Evolutionary conservation across 140 eudicot genomes (phyloP), one percentile per base, ranked within the genome.

Genomic region (Erigeron philadelphicus): DNA sequence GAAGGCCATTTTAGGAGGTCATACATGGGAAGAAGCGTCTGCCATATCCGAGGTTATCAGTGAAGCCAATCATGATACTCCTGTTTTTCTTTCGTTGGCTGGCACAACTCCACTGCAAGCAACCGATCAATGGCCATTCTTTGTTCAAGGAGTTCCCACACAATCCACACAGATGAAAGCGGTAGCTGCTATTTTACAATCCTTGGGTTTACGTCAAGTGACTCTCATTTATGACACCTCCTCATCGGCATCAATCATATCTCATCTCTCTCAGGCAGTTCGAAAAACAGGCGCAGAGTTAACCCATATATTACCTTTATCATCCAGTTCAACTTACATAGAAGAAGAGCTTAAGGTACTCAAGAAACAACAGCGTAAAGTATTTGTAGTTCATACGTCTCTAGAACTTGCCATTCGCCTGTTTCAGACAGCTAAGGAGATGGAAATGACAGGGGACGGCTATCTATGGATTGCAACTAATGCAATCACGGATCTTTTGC

Each of bases 401-500:
- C 4, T 87, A 9, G 75, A 72, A 13, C 66, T 81, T 9, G 95
- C 78, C 0, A 18, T 71, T 31, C 73, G 52, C 18, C 49, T 87
- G 11, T 87, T 84, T 75, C 55, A 77, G n/a, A 61, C n/a, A 7
- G 89, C 95, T 1, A 72, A 79, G 56, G 64, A 80, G 58, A 68
- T 81, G 82, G 75, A 56, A 2, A 81, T 87, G 90, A 72, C 67
- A 44, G 85, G 78, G 31, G 75, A 79, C 42, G 90, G 81, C n/a
- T 81, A 79, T 75, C 68, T 84, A 60, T 84, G 90, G 95, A 81
- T 87, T 40, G 67, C 75, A 4, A 81, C 85, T 13, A 83, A 77
- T 9, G 63, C 55, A 38, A 70, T 80, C 21, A 75, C 85, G 4
- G 85, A 81, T 73, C 73, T 67, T 19, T 40, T 86, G 35, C 84